Base-by-base conservation (phyloP, 1,284 basidiomycete species). In the Apiotrichum sp. region DNA sequence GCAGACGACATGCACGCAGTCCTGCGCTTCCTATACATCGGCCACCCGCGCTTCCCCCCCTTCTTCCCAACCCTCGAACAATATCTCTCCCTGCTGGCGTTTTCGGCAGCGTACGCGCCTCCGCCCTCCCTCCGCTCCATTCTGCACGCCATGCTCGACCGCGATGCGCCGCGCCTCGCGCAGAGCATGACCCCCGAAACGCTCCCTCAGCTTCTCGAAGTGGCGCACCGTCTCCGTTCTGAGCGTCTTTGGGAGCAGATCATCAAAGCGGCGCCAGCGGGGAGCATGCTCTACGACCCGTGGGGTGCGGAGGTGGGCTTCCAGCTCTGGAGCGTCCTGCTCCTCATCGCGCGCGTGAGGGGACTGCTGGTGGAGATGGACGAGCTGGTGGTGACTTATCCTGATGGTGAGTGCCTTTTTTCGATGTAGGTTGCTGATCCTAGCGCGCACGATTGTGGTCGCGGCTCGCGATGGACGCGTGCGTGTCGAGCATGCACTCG, bases 21-120 rank as follows among this genome's bases (percentile, higher is more conserved):
- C 4, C 52, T 54, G 31, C 41, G 46, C 7, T 49, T 54, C 40
- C 52, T 54, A 8, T 42, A 49, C 52, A 16, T 48, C 10, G 33
- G 46, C 9, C 35, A 33, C 31, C 52, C 44, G 6, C 13, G 13
- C 22, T 10, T 13, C 29, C 9, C 36, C n/a, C 36, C 36, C 13
- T 22, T 53, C 6, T 29, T 14, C 29, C 38, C 46, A n/a, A 40
- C 32, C 2, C 38, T 53, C 0, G 35, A n/a, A 6, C 16, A 47
- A n/a, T 53, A 41, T 38, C 29, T 22, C 14, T 34, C 45, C 31
- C n/a, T 47, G 13, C 29, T 46, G 2, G 43, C 22, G 3, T 52
- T 52, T 32, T 22, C 32, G 31, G 44, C 31, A 11, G 10, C 11
- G 13, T 40, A 52, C 43, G 43, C 45, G 33, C 43, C 31, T 4